These are phyloP conservation scores for Camptophora hylomeconis DNA, from an alignment of 2,329 filamentous ascomycete species.

Conservation along the genomic window DNA sequence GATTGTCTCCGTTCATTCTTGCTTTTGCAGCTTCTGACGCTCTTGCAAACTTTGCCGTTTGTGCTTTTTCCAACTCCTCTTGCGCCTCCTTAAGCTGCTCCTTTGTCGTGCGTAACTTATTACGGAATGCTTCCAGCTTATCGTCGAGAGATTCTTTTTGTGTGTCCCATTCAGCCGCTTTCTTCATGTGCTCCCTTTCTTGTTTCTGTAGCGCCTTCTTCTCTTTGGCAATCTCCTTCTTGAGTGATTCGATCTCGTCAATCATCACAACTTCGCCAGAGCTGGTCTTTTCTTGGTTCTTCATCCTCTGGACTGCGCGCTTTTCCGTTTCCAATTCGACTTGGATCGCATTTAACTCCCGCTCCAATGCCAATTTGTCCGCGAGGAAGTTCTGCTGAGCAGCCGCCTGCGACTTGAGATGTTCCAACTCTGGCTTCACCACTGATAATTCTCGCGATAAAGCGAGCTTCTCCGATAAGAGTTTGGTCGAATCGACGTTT, in stretches of 20 bases:
- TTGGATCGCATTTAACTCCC: slow-evolving; percentile 63
- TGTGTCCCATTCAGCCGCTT: slow-evolving; percentile 46
- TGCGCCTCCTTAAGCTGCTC: slow-evolving; percentile 59
- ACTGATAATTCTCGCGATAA: slow-evolving; percentile 46
- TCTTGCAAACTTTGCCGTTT: slow-evolving; percentile 23
- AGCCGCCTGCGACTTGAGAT: slow-evolving; percentile 44
- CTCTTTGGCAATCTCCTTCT: slow-evolving; percentile 37
- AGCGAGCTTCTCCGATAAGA: slow-evolving; percentile 52
- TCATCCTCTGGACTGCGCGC: slow-evolving; percentile 49
- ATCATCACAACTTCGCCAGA: slow-evolving; percentile 3
- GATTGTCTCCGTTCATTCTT: slow-evolving; percentile 17
- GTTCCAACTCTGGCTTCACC: slow-evolving; percentile 49
- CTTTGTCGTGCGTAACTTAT: slow-evolving; percentile 56
- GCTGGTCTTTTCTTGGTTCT: slow-evolving; percentile 21
- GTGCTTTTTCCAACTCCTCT: slow-evolving; percentile 32
- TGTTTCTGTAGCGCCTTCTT: slow-evolving; percentile 33
- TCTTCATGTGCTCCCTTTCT: slow-evolving; percentile 42
- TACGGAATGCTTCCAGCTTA: slow-evolving; percentile 55
- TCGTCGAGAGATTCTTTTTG: slow-evolving; percentile 55
- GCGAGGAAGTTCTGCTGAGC: slow-evolving; percentile 56
- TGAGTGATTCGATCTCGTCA: slow-evolving; percentile 20
- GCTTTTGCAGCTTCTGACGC: slow-evolving; percentile 17
- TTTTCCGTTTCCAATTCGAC: slow-evolving; percentile 75
- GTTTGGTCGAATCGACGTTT: slow-evolving; percentile 55
- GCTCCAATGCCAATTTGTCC: slow-evolving; percentile 69